Conservation (phyloP, 176 grass and related monocot species). For the Avena eriantha region DNA sequence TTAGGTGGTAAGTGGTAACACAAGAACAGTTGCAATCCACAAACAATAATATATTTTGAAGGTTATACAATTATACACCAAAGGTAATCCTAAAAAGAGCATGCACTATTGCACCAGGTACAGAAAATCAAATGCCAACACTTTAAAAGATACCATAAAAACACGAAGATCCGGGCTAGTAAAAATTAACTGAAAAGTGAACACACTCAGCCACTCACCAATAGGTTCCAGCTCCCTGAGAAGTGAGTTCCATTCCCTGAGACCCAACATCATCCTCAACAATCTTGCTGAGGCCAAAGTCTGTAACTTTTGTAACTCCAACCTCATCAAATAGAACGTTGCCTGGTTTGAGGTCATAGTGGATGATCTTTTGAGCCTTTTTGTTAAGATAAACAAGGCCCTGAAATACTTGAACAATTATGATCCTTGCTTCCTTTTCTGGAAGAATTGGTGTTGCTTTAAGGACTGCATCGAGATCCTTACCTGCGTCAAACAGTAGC, state of each 20-base stretch:
- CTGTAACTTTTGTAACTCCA: slow-evolving; percentile 94
- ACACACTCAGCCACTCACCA: slow-evolving; percentile 79
- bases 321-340: slow-evolving; percentile 98
- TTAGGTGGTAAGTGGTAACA: neutral
- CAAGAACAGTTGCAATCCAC: neutral
- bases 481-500: slow-evolving; percentile 62
- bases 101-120: slow-evolving; percentile 24
- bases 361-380: slow-evolving; percentile 93
- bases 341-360: slow-evolving; percentile 98
- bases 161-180: neutral
- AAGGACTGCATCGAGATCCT: slow-evolving; percentile 97
- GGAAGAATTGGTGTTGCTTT: slow-evolving; percentile 95
- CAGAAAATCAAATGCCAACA: slow-evolving; percentile 41
- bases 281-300: slow-evolving; percentile 99
- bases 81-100: neutral
- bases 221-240: slow-evolving; percentile 98
- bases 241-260: slow-evolving; percentile 99
- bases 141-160: slow-evolving; percentile 35
- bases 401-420: slow-evolving; percentile 99
- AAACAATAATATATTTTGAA: slow-evolving; percentile 27
- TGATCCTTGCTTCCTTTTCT: slow-evolving; percentile 98
- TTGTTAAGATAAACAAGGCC: slow-evolving; percentile 98
- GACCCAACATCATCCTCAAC: slow-evolving; percentile 99
- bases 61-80: slow-evolving; percentile 23
- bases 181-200: slow-evolving; percentile 39